Evolutionary conservation across 495 filamentous ascomycete species (phyloP), one percentile per base, ranked within the genome.

Genomic region (Opeltia flavorubescens): DNA sequence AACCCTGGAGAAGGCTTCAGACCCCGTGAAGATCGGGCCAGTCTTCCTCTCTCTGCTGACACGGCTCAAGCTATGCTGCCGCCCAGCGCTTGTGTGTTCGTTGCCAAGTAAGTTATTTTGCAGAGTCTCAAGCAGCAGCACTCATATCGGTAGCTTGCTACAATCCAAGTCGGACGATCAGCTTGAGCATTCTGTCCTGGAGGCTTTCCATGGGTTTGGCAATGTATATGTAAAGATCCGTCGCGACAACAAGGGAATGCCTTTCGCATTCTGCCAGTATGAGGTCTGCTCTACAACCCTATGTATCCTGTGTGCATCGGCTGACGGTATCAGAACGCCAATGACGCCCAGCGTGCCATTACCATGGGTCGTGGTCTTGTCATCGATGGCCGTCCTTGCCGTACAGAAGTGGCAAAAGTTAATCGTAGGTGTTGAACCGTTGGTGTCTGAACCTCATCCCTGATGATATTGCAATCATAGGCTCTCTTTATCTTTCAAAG

Each of bases 231-330:
- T 79, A 43, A 82, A 82, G 63, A 77, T 82, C 36, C 68, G 71
- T 23, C 74, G 76, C 9, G 78, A 77, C 53, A 41, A 31, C 21
- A 62, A 61, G 21, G 61, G 69, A 35, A 80, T 80, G 73, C 78
- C 78, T 0, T 80, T 71, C 50, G 77, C 77, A 1, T 82, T 82
- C 50, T 70, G 65, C 46, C 77, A 80, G 57, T 82, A 66, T 48
- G 76, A 70, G 9, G 76, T 77, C 57, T 61, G 70, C 62, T 39
- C 1, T 18, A 15, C n/a, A 17, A 23, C 33, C 17, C 23, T 43
- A 20, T 7, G 28, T 7, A 8, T 27, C 13, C 24, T 26, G 2
- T 8, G 31, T 21, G 18, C 59, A 59, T 17, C 61, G 21, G 43
- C 53, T 59, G 34, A 59, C 40, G 18, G n/a, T 29, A 13, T 31